Conservation (phyloP, 768 basidiomycete genomes). For the Zangia roseola region DNA sequence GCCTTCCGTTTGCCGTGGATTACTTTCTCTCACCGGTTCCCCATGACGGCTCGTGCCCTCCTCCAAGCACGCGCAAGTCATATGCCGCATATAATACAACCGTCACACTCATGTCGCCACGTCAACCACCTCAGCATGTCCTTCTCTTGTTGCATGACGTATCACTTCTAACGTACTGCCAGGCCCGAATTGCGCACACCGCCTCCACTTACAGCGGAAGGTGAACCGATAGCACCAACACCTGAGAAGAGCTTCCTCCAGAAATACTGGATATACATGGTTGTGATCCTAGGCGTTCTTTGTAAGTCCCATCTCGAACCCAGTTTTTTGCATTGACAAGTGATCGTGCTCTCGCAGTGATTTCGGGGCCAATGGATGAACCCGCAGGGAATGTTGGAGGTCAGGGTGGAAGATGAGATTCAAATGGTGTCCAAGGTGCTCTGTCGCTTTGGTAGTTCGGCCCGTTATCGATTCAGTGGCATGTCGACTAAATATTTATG, state of each 20-base stretch:
- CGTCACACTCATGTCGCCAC: constrained; percentile 48
- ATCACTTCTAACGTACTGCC: constrained; percentile 5
- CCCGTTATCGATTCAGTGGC: background rate
- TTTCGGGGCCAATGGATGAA: constrained; percentile 32
- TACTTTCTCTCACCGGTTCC: constrained; percentile 70
- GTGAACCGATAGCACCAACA: constrained; percentile 56
- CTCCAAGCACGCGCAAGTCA: constrained; percentile 18
- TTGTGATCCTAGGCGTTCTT: constrained; percentile 54
- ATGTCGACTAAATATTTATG: constrained; percentile 16
- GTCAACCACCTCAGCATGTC: constrained; percentile 57
- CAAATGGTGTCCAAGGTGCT: background rate
- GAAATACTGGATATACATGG: constrained; percentile 90
- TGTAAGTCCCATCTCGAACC: constrained; percentile 40
- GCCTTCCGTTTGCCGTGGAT: constrained; percentile 62
- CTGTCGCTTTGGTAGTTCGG: constrained; percentile 1
- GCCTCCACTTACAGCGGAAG: constrained; percentile 64
- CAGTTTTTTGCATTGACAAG: background rate
- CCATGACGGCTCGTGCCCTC: constrained; percentile 64
- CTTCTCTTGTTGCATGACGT: background rate
- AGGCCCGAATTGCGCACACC: constrained; percentile 71
- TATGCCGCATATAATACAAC: constrained; percentile 47
- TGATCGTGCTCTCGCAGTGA: constrained; percentile 14
- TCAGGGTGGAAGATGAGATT: constrained; percentile 24
- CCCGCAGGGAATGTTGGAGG: constrained; percentile 18
- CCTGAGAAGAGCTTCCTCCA: constrained; percentile 80